phyloP scores from a whole-genome alignment of 345 rosid species.

The Lagerstroemia speciosa region DNA sequence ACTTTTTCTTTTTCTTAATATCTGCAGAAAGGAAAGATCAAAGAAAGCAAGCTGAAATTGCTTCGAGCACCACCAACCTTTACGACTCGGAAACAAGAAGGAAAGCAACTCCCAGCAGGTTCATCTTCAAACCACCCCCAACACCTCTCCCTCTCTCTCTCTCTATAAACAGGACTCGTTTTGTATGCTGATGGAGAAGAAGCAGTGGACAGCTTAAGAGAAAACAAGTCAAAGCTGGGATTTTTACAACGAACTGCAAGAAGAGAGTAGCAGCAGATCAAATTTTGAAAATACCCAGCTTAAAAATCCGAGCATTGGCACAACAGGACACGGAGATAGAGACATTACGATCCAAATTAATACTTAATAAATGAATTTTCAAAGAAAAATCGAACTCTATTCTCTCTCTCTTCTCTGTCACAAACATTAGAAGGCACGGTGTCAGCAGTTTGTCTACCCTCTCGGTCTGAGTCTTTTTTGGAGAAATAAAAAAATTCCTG shows the following conservation, averaged over 20 bases:
- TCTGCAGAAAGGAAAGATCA: background rate
- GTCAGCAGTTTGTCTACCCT: conserved; percentile 29
- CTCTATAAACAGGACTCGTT: background rate
- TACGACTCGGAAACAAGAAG: conserved; percentile 29
- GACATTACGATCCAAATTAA: background rate
- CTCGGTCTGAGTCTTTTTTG: background rate
- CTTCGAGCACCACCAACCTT: conserved; percentile 46
- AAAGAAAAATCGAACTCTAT: conserved; percentile 7
- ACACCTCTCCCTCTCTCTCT: conserved; percentile 18
- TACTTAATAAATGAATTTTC: background rate
- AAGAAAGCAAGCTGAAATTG: conserved; percentile 5
- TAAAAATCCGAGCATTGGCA: conserved; percentile 3
- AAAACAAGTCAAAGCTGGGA: background rate
- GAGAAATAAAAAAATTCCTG: background rate
- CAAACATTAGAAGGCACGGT: conserved; percentile 21
- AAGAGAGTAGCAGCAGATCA: background rate
- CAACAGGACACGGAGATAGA: conserved; percentile 11
- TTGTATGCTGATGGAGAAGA: background rate
- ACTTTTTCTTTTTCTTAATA: background rate
- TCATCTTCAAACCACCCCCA: conserved; percentile 27
- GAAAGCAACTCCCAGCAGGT: conserved; percentile 30
- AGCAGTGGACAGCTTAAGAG: background rate
- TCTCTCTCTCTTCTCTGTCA: conserved; percentile 9
- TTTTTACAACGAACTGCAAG: background rate
- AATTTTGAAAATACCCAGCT: conserved; percentile 1